phyloP scores from a whole-genome alignment of 108 stramenopile species.

The Skeletonema menzelii region DNA sequence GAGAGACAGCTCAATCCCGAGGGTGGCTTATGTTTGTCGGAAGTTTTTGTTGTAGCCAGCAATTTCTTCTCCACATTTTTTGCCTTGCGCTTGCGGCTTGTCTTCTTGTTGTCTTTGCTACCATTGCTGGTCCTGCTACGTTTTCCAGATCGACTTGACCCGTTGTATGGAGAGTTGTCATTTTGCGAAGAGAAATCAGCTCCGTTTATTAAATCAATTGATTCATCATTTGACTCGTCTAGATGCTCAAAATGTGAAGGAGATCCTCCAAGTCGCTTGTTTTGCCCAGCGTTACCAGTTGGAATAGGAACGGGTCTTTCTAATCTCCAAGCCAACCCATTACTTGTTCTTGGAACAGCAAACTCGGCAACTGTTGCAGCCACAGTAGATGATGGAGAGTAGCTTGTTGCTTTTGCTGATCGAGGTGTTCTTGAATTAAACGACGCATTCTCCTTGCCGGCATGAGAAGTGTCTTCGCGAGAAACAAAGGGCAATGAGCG shows the following conservation, averaged over 20 bases:
- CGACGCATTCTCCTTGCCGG: neutral
- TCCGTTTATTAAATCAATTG: neutral
- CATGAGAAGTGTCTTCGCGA: neutral
- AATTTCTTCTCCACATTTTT: constrained; percentile 37
- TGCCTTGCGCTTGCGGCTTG: constrained; percentile 16
- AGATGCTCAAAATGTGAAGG: neutral
- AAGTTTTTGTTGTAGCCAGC: constrained; percentile 17
- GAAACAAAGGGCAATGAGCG: neutral
- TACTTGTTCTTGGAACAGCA: constrained; percentile 8
- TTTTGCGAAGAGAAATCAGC: neutral
- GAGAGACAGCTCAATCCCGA: constrained; percentile 31
- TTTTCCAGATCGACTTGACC: neutral
- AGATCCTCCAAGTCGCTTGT: constrained; percentile 29
- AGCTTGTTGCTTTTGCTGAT: neutral
- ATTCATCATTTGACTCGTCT: neutral
- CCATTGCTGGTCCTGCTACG: neutral
- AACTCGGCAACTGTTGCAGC: constrained; percentile 25
- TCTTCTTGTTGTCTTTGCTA: neutral
- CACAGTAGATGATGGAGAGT: constrained; percentile 35
- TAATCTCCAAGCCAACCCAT: neutral
- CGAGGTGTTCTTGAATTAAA: neutral
- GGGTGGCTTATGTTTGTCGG: constrained; percentile 19
- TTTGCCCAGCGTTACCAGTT: constrained; percentile 27
- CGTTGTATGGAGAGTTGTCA: neutral
- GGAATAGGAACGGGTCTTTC: constrained; percentile 33